phyloP scores from a whole-genome alignment of 2,329 filamentous ascomycete genomes.

The Ophiocordyceps robertsii region DNA sequence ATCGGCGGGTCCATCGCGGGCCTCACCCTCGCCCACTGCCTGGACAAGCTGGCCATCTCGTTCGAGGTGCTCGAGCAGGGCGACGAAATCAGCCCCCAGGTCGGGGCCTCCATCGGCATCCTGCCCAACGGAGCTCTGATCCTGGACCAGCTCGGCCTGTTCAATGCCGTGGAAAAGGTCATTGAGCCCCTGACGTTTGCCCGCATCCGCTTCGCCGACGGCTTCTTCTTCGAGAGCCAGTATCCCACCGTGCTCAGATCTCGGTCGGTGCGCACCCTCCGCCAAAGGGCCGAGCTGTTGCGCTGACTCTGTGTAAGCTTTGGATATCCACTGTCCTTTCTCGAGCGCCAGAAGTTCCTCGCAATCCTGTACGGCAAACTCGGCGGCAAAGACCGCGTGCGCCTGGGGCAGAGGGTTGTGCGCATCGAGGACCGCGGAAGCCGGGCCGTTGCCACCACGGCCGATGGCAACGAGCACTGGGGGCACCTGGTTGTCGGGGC shows the following conservation, averaged over 20 bases:
- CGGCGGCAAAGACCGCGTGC: conserved; percentile 12
- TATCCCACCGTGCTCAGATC: conserved; percentile 3
- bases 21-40: conserved; percentile 14
- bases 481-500: conserved; percentile 22
- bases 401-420: conserved; percentile 7
- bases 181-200: conserved; percentile 4
- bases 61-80: conserved; percentile 34
- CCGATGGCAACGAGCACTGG: conserved; percentile 13
- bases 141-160: conserved; percentile 31
- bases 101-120: conserved; percentile 34
- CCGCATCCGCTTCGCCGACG: conserved; percentile 3
- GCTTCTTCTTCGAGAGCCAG: conserved; percentile 3
- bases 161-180: conserved; percentile 7
- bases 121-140: conserved; percentile 28
- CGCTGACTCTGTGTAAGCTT: too few relatives aligned
- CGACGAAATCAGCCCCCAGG: conserved; percentile 24
- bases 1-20: conserved; percentile 34
- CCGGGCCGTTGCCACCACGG: conserved; percentile 14
- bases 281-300: too few relatives aligned
- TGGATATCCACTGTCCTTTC: conserved; percentile 17
- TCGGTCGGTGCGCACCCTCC: too few relatives aligned
- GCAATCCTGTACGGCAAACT: conserved; percentile 18
- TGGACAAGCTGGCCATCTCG: conserved; percentile 30
- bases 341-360: conserved; percentile 21
- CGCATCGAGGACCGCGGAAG: conserved; percentile 3